Conservation (phyloP, 306 rosid species). For the Prunus davidiana region DNA sequence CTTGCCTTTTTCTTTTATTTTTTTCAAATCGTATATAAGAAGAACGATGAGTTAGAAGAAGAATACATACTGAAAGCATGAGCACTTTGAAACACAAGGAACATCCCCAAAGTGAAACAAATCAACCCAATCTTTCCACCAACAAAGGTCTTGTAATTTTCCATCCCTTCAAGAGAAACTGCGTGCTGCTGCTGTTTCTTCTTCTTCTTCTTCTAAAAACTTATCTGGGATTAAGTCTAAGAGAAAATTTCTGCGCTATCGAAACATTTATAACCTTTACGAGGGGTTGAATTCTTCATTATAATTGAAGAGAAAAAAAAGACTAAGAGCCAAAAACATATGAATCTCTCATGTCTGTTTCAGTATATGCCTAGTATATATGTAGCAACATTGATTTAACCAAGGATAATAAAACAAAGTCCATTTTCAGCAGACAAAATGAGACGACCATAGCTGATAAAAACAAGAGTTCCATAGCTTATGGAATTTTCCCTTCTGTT, state of each 20-base stretch:
- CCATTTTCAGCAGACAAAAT: constrained; percentile 19
- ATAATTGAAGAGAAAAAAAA: not conserved
- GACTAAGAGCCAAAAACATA: constrained; percentile 22
- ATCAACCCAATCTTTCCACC: constrained; percentile 17
- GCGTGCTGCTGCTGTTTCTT: not conserved
- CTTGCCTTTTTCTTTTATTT: not conserved
- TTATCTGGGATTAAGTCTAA: not conserved
- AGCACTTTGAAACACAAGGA: constrained; percentile 29
- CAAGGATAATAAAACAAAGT: constrained; percentile 19
- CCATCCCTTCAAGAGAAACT: constrained; percentile 15
- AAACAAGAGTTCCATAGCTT: not conserved
- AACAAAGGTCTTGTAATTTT: constrained; percentile 7
- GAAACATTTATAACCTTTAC: constrained; percentile 7
- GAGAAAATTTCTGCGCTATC: not conserved
- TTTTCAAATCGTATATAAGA: not conserved
- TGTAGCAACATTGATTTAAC: constrained; percentile 33
- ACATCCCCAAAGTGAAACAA: constrained; percentile 39
- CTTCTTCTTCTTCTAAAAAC: constrained; percentile 5
- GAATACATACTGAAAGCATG: constrained; percentile 24
- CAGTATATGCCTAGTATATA: constrained; percentile 48
- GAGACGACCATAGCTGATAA: constrained; percentile 27
- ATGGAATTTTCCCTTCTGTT: not conserved
- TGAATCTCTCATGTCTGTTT: not conserved
- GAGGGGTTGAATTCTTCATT: constrained; percentile 16
- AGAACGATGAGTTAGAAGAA: not conserved